Evolutionary conservation across 2,329 filamentous ascomycete genomes (phyloP).

Genomic region (Epichloe aotearoae): DNA sequence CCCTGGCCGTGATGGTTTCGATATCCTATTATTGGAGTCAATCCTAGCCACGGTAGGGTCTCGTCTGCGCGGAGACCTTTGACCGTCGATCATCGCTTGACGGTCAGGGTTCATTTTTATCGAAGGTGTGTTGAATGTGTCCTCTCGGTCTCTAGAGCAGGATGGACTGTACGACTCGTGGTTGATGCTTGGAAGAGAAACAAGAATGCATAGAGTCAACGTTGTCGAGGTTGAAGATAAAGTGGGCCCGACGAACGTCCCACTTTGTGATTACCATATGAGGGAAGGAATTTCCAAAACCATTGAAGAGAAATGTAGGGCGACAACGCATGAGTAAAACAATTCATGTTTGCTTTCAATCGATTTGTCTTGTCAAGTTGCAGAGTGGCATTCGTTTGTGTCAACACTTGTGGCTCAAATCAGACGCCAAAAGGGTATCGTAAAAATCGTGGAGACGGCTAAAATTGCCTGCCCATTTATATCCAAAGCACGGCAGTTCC

Average conservation of each 20-base stretch:
- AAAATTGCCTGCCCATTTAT: too few relatives aligned
- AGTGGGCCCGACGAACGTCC: background rate
- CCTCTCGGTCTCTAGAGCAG: background rate
- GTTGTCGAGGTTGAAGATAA: background rate
- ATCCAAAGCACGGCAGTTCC: background rate
- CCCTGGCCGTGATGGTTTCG: conserved; percentile 31
- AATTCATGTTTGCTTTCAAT: too few relatives aligned
- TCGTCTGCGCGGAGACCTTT: conserved; percentile 28
- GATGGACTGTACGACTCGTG: background rate
- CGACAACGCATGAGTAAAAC: too few relatives aligned
- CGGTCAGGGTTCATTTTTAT: conserved; percentile 39
- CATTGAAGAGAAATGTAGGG: too few relatives aligned
- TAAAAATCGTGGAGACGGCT: background rate
- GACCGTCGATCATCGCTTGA: conserved; percentile 39
- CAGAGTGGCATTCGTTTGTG: too few relatives aligned
- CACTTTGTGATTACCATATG: background rate
- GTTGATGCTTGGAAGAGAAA: background rate
- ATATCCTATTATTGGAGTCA: conserved; percentile 42
- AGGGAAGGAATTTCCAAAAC: too few relatives aligned
- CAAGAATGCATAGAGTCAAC: background rate
- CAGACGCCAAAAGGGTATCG: background rate
- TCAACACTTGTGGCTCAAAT: background rate
- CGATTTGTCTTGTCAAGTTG: too few relatives aligned
- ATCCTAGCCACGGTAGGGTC: conserved; percentile 42
- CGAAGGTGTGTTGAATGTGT: background rate